Conservation (phyloP, 768 basidiomycete species). For the Dioszegia crocea region DNA sequence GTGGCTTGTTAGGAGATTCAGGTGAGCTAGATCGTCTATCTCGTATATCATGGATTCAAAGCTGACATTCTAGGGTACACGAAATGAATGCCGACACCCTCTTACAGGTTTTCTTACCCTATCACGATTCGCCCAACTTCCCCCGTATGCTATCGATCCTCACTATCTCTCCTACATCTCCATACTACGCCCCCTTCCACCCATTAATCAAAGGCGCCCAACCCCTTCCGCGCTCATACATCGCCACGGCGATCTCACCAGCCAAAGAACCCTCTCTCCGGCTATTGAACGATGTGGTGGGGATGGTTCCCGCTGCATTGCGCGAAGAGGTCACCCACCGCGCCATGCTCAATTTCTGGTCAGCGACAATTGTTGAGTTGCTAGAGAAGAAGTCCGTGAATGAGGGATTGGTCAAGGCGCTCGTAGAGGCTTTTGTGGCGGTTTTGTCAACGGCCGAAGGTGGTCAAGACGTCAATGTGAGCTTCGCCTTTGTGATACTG, state of each 20-base stretch:
- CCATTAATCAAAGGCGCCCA: conserved; percentile 66
- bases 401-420: conserved; percentile 43
- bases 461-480: conserved; percentile 40
- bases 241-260: conserved; percentile 61
- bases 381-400: conserved; percentile 60
- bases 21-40: conserved; percentile 54
- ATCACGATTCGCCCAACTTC: conserved; percentile 92
- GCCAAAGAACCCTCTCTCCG: conserved; percentile 51
- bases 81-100: conserved; percentile 83
- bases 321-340: conserved; percentile 56
- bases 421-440: conserved; percentile 42
- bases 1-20: conserved; percentile 89
- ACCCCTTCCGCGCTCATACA: conserved; percentile 68
- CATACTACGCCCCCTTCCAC: conserved; percentile 35
- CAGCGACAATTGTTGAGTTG: conserved; percentile 73
- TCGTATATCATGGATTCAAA: conserved; percentile 19
- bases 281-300: conserved; percentile 66
- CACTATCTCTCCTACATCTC: conserved; percentile 35
- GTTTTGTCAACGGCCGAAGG: conserved; percentile 24
- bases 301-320: conserved; percentile 59
- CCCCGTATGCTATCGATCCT: conserved; percentile 86
- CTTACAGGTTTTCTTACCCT: conserved; percentile 80
- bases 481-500: not conserved
- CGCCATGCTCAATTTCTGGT: conserved; percentile 74
- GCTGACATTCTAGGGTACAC: conserved; percentile 61